phyloP scores from a whole-genome alignment of 2,329 filamentous ascomycete species.

The Penicillium olsonii region DNA sequence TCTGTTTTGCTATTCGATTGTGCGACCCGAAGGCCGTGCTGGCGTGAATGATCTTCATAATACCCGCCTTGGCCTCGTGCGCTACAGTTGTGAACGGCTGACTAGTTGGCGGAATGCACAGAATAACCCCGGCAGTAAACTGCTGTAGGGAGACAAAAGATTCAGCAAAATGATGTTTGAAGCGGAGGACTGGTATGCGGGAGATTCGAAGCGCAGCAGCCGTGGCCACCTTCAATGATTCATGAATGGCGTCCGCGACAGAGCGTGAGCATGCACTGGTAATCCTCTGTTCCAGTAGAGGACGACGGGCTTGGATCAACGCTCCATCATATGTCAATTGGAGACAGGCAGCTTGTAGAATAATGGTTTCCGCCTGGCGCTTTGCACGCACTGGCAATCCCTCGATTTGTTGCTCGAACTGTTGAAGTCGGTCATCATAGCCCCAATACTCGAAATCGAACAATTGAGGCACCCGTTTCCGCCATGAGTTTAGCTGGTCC shows the following conservation, averaged over 20 bases:
- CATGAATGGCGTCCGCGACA: conserved; percentile 10
- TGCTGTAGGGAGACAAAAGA: conserved; percentile 23
- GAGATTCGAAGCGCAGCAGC: conserved; percentile 34
- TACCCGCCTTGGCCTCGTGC: conserved; percentile 32
- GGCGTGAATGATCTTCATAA: conserved; percentile 31
- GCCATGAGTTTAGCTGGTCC: conserved; percentile 1
- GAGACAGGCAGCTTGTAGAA: conserved; percentile 21
- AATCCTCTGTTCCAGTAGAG: conserved; percentile 24
- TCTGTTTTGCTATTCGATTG: conserved; percentile 30
- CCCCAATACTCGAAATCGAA: conserved; percentile 14
- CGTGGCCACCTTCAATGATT: conserved; percentile 19
- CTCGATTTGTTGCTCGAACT: conserved; percentile 1
- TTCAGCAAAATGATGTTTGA: conserved; percentile 28
- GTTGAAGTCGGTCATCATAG: not conserved
- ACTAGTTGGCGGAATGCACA: conserved; percentile 32
- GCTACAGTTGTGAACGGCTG: conserved; percentile 29
- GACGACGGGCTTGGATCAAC: conserved; percentile 25
- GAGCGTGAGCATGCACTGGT: conserved; percentile 1
- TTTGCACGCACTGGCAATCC: not conserved
- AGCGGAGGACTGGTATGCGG: conserved; percentile 25
- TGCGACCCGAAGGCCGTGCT: conserved; percentile 20
- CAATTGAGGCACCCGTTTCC: not conserved
- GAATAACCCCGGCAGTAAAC: conserved; percentile 26
- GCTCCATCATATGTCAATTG: conserved; percentile 29
- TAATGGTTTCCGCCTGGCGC: conserved; percentile 12